Base-by-base conservation (phyloP, 108 stramenopile species). In the Nitzschia sp. region DNA sequence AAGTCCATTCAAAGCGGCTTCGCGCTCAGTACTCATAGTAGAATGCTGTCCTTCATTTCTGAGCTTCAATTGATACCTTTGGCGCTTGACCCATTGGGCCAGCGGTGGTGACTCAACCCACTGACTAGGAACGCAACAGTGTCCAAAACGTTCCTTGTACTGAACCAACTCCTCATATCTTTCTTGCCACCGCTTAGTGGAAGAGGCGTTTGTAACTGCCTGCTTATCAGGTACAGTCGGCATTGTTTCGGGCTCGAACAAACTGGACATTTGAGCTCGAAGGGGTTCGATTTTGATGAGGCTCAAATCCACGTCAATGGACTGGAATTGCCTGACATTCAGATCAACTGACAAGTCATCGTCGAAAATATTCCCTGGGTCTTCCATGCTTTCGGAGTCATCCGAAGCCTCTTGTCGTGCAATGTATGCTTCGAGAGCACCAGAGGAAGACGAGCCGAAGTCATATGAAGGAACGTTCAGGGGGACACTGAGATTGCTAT, bases 21-120 rank as follows among this genome's bases (percentile, higher is more conserved):
- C 67, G 25, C 81, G 82, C n/a, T 80, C 80, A 41, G 53, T 3
- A 21, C 69, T 81, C 70, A 86, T 79, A 14, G 69, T 76, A 6
- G 62, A 58, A 41, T 62, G 67, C 21, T 75, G 73, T 44, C 78
- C 78, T 54, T 60, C 66, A 6, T 53, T 38, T 21, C 19, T 24
- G 7, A 65, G 48, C 25, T 67, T 67, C 29, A 55, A 43, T 53
- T 74, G 65, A 37, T 66, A 43, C 40, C 73, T 21, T 61, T 74
- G 73, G 26, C 73, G 20, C 51, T 73, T 73, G 19, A 76, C 75
- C 75, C 75, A 76, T 26, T 62, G 69, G 24, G 69, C 75, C 3
- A 76, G 60, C 22, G 52, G 69, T 7, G 52, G 69, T 42, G 67
- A 68, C 29, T 59, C 67, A 8, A 50, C 24, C 51, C 59, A 76